phyloP scores from a whole-genome alignment of 805 yeast species.

The Dipodascus albidus region DNA sequence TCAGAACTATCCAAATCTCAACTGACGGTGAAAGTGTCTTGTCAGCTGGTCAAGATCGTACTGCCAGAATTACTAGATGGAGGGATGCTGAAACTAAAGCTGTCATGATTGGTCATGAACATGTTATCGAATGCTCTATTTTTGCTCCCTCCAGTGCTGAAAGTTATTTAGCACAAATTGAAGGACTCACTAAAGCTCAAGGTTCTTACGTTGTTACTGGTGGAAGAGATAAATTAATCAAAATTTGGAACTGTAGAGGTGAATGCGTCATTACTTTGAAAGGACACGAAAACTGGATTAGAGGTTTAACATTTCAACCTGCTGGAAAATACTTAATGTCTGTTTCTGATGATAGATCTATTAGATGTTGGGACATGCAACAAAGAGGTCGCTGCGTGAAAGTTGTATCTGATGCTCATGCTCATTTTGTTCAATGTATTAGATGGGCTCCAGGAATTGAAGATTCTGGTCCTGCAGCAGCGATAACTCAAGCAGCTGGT shows the following conservation, averaged over 20 bases:
- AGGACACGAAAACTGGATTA: slow-evolving; percentile 87
- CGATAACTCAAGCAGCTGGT: slow-evolving; percentile 11
- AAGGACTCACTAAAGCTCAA: slow-evolving; percentile 26
- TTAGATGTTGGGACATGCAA: slow-evolving; percentile 67
- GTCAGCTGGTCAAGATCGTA: slow-evolving; percentile 72
- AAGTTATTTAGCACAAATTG: slow-evolving; percentile 35
- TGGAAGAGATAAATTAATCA: slow-evolving; percentile 65
- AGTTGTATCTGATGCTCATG: slow-evolving; percentile 47
- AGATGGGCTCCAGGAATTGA: slow-evolving; percentile 22
- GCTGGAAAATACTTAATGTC: slow-evolving; percentile 58
- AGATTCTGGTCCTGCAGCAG: slow-evolving; percentile 15
- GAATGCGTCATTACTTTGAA: slow-evolving; percentile 41
- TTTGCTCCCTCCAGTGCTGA: slow-evolving; percentile 50
- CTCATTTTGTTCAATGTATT: slow-evolving; percentile 63
- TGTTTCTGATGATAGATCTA: slow-evolving; percentile 68
- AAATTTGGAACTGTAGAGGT: slow-evolving; percentile 67
- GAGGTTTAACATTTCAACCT: slow-evolving; percentile 60
- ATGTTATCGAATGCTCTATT: slow-evolving; percentile 65
- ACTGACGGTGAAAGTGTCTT: slow-evolving; percentile 44
- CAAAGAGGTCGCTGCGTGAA: slow-evolving; percentile 34
- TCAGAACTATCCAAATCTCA: slow-evolving; percentile 35
- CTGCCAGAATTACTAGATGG: slow-evolving; percentile 55
- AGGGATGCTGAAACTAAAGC: slow-evolving; percentile 57
- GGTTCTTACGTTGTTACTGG: slow-evolving; percentile 54
- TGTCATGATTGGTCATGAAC: slow-evolving; percentile 63